Base-by-base conservation (phyloP, 805 yeast species). In the Hanseniaspora valbyensis region DNA sequence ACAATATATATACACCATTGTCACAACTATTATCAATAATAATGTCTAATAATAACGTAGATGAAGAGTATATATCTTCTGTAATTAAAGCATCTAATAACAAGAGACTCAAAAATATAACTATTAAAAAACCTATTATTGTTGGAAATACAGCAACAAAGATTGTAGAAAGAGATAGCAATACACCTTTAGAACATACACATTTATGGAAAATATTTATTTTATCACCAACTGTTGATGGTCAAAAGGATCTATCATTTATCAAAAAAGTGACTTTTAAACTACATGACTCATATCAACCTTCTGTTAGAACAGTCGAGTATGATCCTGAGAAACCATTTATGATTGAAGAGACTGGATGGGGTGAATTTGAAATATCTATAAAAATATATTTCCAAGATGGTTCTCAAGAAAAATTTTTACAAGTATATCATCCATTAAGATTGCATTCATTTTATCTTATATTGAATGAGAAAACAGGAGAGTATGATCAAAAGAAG, bases 351-450 rank as follows among this genome's bases (percentile, higher is more conserved):
- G 99, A 92, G 61, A 85, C 97, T 0, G 99, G 99, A 0, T 92
- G 99, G 99, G 99, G 99, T 57, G 99, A 92, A 65, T 92, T 92
- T 66, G 99, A 92, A 61, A 83, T 92, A 54, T 77, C 84, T 33
- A 80, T 92, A 50, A 85, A 89, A 61, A 77, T 92, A 16, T 89
- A 81, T 63, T 92, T 92, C 64, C 81, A 80, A 34, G 74, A 81
- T n/a, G 95, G 85, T 28, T 81, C 94, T 14, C 81, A 80, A 57
- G 98, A 92, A 61, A 92, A 92, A 69, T 81, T 83, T 64, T 68
- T 92, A 42, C 83, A 80, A 38, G 70, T 92, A 44, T 85, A 87
- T 61, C 98, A 92, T 62, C 95, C 85, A 55, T 69, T 92, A 58
- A 86, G 89, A 63, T 72, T 92, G 30, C 98, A 92, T 68, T 96